Evolutionary conservation across 192 early-diverging fungal species (phyloP), one percentile per base, ranked within the genome.

Genomic region (Gamsiella multidivaricata): DNA sequence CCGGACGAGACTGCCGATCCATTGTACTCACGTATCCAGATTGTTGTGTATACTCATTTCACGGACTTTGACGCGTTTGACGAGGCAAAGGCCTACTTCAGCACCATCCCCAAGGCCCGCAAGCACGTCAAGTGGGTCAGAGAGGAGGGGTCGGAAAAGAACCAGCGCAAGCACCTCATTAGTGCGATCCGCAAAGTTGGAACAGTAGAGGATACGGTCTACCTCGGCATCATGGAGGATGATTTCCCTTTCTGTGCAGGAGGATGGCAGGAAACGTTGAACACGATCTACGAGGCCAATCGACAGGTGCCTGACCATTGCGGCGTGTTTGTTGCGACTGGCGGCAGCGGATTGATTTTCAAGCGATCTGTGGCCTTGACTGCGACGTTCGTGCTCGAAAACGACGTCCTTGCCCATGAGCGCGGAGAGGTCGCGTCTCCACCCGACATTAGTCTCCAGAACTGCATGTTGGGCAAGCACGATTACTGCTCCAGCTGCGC

Each of bases 291-390:
- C 43, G 60, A 72, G 42, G 83, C 85, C 11, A 72, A 84, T 54
- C 25, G 58, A 14, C 37, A 50, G 23, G 66, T 81, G 0, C 85
- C 83, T 2, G 54, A 78, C 26, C 85, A 87, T 43, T 87, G 85
- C 54, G 85, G 85, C 15, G 71, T 82, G 0, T 87, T 87, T 70
- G 60, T 87, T 12, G 83, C 81, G n/a, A 87, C 85, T 14, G 85
- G 85, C 53, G 85, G 85, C 23, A 86, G 84, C 65, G 81, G 70
- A 25, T 26, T 78, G 26, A 55, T 79, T 34, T 65, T 79, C 50
- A 64, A 69, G 69, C 53, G 69, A 39, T 71, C 69, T 12, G 69
- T 71, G 31, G 69, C 69, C 0, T 34, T 71, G 54, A 63, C 69
- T 11, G 59, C 69, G 17, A 34, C 60, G 2, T 71, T 71, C 41